Evolutionary conservation across 129 eudicot species (phyloP).

Genomic region (Saussurea involucrata): DNA sequence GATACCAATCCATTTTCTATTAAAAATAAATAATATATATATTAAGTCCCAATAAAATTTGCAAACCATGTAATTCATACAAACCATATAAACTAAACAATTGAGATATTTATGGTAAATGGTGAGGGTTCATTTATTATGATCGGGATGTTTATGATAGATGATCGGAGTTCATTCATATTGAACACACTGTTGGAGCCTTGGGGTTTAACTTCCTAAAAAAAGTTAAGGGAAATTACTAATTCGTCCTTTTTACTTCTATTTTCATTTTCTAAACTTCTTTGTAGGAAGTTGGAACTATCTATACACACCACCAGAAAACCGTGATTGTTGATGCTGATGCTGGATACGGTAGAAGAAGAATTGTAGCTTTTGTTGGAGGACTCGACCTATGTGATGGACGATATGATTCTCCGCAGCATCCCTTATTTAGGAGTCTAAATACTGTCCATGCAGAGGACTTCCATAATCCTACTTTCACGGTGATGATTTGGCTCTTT

Average conservation of each 20-base stretch:
- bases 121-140: too few relatives aligned
- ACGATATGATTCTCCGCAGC: slow-evolving; percentile 87
- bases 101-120: too few relatives aligned
- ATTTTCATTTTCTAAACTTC: background rate
- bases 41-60: too few relatives aligned
- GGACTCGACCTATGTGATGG: slow-evolving; percentile 95
- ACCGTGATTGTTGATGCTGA: slow-evolving; percentile 91
- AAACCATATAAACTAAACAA: too few relatives aligned
- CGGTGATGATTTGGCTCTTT: slow-evolving; percentile 35
- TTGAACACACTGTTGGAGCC: background rate
- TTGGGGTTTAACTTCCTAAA: background rate
- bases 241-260: background rate
- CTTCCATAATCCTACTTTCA: slow-evolving; percentile 81
- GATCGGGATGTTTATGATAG: too few relatives aligned
- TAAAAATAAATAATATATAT: too few relatives aligned
- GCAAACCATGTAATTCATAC: too few relatives aligned
- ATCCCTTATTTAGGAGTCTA: slow-evolving; percentile 68
- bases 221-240: background rate
- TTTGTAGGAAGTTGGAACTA: slow-evolving; percentile 72
- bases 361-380: slow-evolving; percentile 82
- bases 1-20: too few relatives aligned
- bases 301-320: slow-evolving; percentile 97
- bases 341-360: slow-evolving; percentile 79
- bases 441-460: slow-evolving; percentile 77
- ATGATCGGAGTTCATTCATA: too few relatives aligned